Percentiles rank a stretch among this genome's conserved stretches.
Evolutionary conservation across 768 basidiomycete species (phyloP).

Genomic region (Candolleomyces aberdarensis): DNA sequence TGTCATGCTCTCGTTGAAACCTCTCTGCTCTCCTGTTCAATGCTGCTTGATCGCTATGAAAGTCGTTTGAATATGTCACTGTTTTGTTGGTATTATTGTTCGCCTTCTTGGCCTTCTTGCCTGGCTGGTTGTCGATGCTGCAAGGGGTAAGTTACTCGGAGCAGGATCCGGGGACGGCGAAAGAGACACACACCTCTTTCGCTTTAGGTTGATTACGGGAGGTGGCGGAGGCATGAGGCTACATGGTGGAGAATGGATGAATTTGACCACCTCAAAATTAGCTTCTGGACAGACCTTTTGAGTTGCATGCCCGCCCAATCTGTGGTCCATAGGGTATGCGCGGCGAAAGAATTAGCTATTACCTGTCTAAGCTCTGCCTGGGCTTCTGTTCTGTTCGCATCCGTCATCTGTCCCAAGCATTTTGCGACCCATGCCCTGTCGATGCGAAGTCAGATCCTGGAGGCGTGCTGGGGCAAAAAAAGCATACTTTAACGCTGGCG

Average conservation of each 20-base stretch:
- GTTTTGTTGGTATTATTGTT: constrained; percentile 34
- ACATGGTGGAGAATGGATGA: constrained; percentile 19
- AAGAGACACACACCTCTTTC: constrained; percentile 53
- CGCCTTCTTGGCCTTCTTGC: constrained; percentile 63
- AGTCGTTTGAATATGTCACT: constrained; percentile 32
- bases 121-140: constrained; percentile 30
- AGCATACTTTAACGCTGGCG: constrained; percentile 8
- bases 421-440: constrained; percentile 92
- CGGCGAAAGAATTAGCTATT: constrained; percentile 89
- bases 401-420: constrained; percentile 89
- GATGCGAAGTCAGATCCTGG: background rate
- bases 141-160: constrained; percentile 19
- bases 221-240: constrained; percentile 63
- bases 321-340: constrained; percentile 85
- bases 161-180: background rate
- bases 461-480: background rate
- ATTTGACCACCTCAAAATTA: constrained; percentile 7
- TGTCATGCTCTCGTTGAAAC: constrained; percentile 87
- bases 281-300: constrained; percentile 58
- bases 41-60: constrained; percentile 65
- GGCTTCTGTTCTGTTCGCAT: constrained; percentile 81
- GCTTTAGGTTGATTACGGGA: constrained; percentile 56
- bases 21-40: constrained; percentile 79
- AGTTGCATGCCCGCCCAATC: constrained; percentile 91
- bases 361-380: constrained; percentile 94